Evolutionary conservation across 208 protist species (phyloP), one percentile per base, ranked within the genome.

Genomic region (Strigomonas culicis): DNA sequence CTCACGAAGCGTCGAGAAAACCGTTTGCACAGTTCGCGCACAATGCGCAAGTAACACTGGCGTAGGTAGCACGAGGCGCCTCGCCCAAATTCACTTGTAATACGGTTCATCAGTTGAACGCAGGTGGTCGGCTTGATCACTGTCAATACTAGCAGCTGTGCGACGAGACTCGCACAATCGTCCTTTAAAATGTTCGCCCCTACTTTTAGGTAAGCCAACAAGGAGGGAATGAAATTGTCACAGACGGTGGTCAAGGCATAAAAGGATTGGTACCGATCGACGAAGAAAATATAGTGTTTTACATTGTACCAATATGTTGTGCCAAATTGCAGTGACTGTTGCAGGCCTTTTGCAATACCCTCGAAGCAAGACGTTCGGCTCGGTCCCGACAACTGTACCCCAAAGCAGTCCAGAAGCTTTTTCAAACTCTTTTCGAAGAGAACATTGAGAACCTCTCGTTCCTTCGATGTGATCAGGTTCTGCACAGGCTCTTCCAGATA

Each of bases 1-100:
- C 88, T 77, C 52, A 96, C 69, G 63, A 85, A 93, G 21, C 86
- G 82, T 7, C 79, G 78, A 22, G 90, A 96, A 59, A 92, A 93
- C 55, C 75, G 67, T 13, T 60, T 57, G 51, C 81, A 90, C 43
- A 74, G 66, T 43, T 83, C 82, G 0, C 67, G 68, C 0, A 86
- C 75, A 67, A 91, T 87, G 46, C 59, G 68, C 6, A 91, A 65
- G 70, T 92, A 96, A 36, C 77, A 69, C 63, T 86, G 74, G 22
- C 90, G 84, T 15, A 82, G 70, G 70, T 89, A 83, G 63, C 85
- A 93, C 10, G 72, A 85, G 44, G 46, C 52, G 60, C 84, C 80
- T 30, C 79, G 69, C 0, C 77, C 92, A 60, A 93, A 97, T 34
- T 97, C 92, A 62, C 77, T 84, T 71, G 87, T 92, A 21, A 97